phyloP scores from a whole-genome alignment of 306 rosid species.

The Calophaca sinica region DNA sequence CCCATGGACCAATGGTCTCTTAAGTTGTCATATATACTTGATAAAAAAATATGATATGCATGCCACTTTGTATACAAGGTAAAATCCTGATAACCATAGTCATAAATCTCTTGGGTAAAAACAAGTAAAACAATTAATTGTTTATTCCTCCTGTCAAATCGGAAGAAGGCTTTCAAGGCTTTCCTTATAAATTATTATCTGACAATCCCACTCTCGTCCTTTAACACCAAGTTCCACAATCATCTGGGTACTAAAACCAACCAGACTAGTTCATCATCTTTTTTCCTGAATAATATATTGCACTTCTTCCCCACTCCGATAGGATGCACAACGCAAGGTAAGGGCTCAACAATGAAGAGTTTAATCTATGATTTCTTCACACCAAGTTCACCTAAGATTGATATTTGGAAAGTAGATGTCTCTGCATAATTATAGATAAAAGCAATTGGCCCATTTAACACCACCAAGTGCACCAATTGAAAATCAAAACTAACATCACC shows the following conservation, averaged over 20 bases:
- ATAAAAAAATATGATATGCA: no score
- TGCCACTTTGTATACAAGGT: no score
- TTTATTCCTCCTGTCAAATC: no score
- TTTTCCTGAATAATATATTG: not conserved
- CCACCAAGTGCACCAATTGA: not conserved
- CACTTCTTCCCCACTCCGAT: not conserved
- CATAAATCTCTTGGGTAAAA: no score
- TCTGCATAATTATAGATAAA: not conserved
- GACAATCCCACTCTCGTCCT: no score
- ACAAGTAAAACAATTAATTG: no score
- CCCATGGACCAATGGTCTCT: no score
- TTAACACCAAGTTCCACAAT: not conserved
- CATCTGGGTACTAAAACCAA: not conserved
- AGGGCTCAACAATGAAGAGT: not conserved
- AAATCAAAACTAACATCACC: not conserved
- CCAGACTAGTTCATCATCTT: not conserved
- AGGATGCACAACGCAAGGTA: not conserved
- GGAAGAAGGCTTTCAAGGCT: no score
- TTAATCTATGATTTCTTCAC: not conserved
- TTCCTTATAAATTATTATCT: no score
- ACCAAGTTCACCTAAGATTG: conserved; percentile 10
- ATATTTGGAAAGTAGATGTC: not conserved
- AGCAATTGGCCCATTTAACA: not conserved
- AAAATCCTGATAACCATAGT: no score
- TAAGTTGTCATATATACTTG: no score